A percentile compares a stretch with the other conserved stretches of the same genome.
These are phyloP conservation scores for Mucor saturninus DNA, from an alignment of 371 early-diverging fungal genomes.

Conservation along the genomic window DNA sequence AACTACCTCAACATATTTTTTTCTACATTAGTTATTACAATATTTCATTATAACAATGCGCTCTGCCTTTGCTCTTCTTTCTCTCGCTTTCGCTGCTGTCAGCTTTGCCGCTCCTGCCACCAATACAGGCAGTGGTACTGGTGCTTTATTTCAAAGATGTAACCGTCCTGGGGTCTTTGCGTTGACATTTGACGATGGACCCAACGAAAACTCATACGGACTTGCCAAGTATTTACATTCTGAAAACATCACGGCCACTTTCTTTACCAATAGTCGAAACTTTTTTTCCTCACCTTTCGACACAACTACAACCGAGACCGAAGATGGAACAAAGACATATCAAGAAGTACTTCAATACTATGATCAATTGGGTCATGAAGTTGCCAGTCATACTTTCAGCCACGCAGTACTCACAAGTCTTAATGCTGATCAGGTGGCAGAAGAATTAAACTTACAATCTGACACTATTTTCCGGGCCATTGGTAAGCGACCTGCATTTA, in stretches of 20 bases:
- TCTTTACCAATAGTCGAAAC: conserved; percentile 65
- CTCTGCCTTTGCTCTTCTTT: conserved; percentile 1
- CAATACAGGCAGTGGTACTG: not conserved
- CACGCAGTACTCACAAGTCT: conserved; percentile 16
- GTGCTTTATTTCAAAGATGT: conserved; percentile 4
- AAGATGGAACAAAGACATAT: conserved; percentile 24
- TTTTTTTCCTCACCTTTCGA: conserved; percentile 11
- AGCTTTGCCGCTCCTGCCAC: conserved; percentile 13
- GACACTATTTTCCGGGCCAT: conserved; percentile 27
- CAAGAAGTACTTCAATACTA: conserved; percentile 23
- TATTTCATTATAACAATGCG: not conserved
- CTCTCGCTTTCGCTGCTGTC: conserved; percentile 12
- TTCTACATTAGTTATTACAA: too few species aligned
- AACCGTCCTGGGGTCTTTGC: conserved; percentile 27
- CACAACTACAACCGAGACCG: conserved; percentile 1
- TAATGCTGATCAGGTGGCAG: conserved; percentile 8
- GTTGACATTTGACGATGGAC: conserved; percentile 42
- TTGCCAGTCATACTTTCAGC: conserved; percentile 34
- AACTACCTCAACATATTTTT: too few species aligned
- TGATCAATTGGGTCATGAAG: conserved; percentile 27
- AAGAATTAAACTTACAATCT: conserved; percentile 26
- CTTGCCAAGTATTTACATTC: conserved; percentile 23
- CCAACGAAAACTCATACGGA: conserved; percentile 26
- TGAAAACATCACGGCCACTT: conserved; percentile 52
- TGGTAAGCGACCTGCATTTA: conserved; percentile 28